Evolutionary conservation across 164 flowering plant species (phyloP).

Genomic region (Nymphaea colorata): DNA sequence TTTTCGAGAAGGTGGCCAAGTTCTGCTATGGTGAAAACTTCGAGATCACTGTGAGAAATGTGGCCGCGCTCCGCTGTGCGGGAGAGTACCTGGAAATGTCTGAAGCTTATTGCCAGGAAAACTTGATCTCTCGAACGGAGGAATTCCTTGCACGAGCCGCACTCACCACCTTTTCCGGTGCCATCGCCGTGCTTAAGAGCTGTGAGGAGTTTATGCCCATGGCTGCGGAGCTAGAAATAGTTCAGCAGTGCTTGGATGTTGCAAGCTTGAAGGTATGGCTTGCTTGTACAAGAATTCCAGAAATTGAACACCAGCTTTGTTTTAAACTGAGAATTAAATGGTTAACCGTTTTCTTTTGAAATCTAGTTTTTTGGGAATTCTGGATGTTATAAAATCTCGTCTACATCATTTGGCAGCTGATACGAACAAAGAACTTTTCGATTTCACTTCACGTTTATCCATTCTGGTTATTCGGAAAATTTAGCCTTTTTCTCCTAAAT

Average conservation of each 20-base stretch:
- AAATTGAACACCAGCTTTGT: neutral
- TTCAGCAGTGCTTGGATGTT: constrained; percentile 58
- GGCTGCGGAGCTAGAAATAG: constrained; percentile 54
- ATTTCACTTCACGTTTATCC: no score
- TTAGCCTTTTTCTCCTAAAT: no score
- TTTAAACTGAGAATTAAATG: no score
- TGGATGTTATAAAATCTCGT: neutral
- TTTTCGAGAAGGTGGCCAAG: constrained; percentile 82
- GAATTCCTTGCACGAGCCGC: constrained; percentile 68
- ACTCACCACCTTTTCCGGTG: constrained; percentile 51
- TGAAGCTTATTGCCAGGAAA: constrained; percentile 51
- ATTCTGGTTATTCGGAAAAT: no score
- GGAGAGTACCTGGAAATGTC: constrained; percentile 89
- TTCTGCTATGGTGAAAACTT: constrained; percentile 91
- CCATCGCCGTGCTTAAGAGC: constrained; percentile 60
- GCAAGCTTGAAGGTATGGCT: constrained; percentile 42
- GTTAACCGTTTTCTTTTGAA: no score
- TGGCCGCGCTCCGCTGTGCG: constrained; percentile 75
- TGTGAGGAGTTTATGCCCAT: constrained; percentile 64
- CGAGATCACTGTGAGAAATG: constrained; percentile 79
- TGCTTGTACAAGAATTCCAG: neutral
- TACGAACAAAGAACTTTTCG: no score
- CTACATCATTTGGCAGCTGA: neutral
- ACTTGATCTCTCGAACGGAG: constrained; percentile 64
- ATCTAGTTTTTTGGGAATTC: neutral